Evolutionary conservation across 164 flowering plant species (phyloP), one percentile per base, ranked within the genome.

Genomic region (Saururus chinensis): DNA sequence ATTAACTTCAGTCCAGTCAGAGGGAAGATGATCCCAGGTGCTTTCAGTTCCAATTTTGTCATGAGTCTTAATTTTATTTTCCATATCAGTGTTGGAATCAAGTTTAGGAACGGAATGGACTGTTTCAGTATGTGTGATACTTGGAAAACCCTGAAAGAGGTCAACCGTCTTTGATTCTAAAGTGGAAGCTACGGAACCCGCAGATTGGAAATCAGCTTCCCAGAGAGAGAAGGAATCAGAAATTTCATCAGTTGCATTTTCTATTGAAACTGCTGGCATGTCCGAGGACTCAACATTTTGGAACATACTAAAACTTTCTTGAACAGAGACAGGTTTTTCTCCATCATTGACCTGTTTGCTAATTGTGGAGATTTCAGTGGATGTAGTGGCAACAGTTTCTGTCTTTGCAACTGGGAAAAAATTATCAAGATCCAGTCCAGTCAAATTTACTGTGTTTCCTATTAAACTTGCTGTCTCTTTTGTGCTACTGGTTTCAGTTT

Each of bases 201-300:
- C 76, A 64, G 84, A 75, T 59, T 82, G 84, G 65, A 89, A 86
- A 57, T 76, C 78, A 40, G 81, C 81, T 53, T 73, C 83, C 93
- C 91, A 86, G 65, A 73, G 79, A 71, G 86, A 76, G 67, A 72
- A 74, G 19, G 72, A 56, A 26, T 69, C 77, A 51, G 60, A 73
- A 51, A 60, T 42, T 53, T 57, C 22, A 57, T 61, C 62, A 56
- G 57, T 77, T 51, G 61, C 66, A 37, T 70, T 59, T 62, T 75
- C 45, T 11, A 24, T 25, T 48, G 64, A 62, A 30, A 56, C 54
- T 21, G 51, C 51, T 53, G 66, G 73, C 51, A 68, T 19, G 40
- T 66, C 73, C 24, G 80, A 69, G 62, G 77, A 60, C 68, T 70
- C 76, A 60, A 58, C 56, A 57, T 51, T 77, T 68, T 79, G 79